Evolutionary conservation across 179 eudicot genomes (phyloP).

Genomic region (Camellia oleifera): DNA sequence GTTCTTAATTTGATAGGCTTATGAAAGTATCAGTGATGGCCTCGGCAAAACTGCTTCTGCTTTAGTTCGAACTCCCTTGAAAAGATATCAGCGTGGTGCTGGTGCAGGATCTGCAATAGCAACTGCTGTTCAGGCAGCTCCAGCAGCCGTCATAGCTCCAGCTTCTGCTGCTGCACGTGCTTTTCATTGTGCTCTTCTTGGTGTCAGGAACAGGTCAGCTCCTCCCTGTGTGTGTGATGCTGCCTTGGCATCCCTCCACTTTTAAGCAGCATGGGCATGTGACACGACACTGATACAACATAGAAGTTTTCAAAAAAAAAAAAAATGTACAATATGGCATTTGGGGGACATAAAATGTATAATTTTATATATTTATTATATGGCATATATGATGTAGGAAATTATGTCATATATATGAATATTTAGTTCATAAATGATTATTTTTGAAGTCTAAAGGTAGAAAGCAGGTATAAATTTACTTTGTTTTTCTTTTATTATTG

Average conservation of each 20-base stretch:
- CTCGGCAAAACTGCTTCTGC: constrained; percentile 80
- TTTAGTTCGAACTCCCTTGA: constrained; percentile 67
- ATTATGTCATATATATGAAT: no score
- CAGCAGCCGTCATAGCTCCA: constrained; percentile 91
- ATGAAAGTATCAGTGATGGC: constrained; percentile 81
- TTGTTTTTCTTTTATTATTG: no score
- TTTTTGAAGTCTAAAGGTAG: no score
- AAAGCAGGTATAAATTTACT: no score
- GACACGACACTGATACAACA: no score
- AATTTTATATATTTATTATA: no score
- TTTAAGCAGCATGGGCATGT: no score
- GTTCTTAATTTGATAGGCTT: constrained; percentile 53
- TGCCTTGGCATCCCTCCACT: neutral
- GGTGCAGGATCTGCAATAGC: constrained; percentile 80
- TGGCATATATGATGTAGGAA: no score
- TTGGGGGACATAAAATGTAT: no score
- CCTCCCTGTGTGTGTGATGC: neutral
- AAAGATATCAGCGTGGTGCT: constrained; percentile 73
- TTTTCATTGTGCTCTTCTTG: constrained; percentile 77
- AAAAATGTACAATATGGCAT: no score
- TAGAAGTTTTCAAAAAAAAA: no score
- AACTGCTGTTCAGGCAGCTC: constrained; percentile 79
- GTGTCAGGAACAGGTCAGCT: constrained; percentile 80
- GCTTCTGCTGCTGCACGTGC: constrained; percentile 97
- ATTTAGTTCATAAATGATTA: no score